Base-by-base conservation (phyloP, 495 filamentous ascomycete genomes). In the Rusavskia elegans region DNA sequence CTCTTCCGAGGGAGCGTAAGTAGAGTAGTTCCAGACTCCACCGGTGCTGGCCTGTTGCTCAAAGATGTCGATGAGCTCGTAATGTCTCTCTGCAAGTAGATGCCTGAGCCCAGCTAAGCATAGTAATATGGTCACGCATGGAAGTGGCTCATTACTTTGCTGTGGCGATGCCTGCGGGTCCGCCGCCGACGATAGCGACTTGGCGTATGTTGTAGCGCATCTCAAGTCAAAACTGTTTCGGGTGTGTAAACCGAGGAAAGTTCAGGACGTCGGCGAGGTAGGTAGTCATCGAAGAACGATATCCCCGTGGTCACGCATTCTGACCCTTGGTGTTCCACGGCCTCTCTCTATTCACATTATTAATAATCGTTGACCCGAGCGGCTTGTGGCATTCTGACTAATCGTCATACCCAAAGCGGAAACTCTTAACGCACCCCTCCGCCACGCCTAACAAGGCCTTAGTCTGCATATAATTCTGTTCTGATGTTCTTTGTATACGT, bases 31-130 rank as follows among this genome's bases (percentile, higher is more conserved):
- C 90, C 90, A 97, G 5, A 86, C 77, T 5, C 90, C 90, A 49
- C 87, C 89, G 5, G 80, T 74, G 13, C 76, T 73, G 46, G 66
- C 67, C 55, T 85, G 81, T 64, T 93, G 87, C 61, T 97, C 90
- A 59, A 81, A 92, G 45, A 96, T 68, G 57, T 80, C 78, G 51
- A 96, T 83, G 27, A 61, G 74, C 10, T 77, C 64, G 55, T 94
- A 93, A 16, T 66, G 68, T 44, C 75, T 74, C 58, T 95, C 86
- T 29, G 83, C 85, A 5, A 80, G 64, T 17, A 95, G 70, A 55
- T 85, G 87, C 61, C 82, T 89, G 56, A 10, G 85, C 71, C 7
- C 84, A 84, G 53, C 83, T 83, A 1, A 76, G 68, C 37, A 14
- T 27, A 27, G 7, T 27, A 27, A 27, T 27, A 27, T 27, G 25